Base-by-base conservation (phyloP, 495 filamentous ascomycete species). In the Penicillium cinerascens region DNA sequence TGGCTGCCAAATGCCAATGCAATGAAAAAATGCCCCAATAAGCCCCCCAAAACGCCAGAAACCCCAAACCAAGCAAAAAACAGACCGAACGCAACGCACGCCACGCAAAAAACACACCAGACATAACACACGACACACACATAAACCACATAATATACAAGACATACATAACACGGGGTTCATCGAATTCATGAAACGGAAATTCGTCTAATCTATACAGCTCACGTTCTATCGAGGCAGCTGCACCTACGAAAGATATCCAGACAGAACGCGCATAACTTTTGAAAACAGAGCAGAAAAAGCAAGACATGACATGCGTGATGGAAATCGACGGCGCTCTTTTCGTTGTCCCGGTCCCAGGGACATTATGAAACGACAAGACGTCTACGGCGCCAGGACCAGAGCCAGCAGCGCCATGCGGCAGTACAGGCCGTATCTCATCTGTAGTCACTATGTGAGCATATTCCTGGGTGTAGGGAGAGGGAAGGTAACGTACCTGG, bases 341-440 rank as follows among this genome's bases (percentile, higher is more conserved):
- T 59, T 42, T 44, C 45, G 40, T 20, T 8, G 21, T 45, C 43
- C 47, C 52, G 27, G 65, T 66, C 66, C 64, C 56, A 56, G 52
- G 47, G 41, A 54, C 53, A 61, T 22, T 46, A 63, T 55, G 56
- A 52, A 47, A 40, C 59, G 57, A 54, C 23, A 55, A 59, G 54
- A 57, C 49, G 44, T 54, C 73, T 71, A 83, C 46, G 75, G 71
- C 42, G 87, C 85, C 87, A 98, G 82, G 65, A 97, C 86, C 67
- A 98, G 72, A 51, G 93, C 93, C 64, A 98, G 77, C 73, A 98
- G 75, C 46, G 93, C 93, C 92, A 98, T 98, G 55, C 93, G 87
- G 71, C 88, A 93, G 78, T 96, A 97, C 48, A 98, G 83, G 52
- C 93, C 93, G 74, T 97, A 97, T 71, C 85, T 82, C 93, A 98